A percentile compares a stretch with the other conserved stretches of the same genome.
These are phyloP conservation scores for Plectosphaerella plurivora DNA, from an alignment of 2,329 filamentous ascomycete species.

Conservation along the genomic window DNA sequence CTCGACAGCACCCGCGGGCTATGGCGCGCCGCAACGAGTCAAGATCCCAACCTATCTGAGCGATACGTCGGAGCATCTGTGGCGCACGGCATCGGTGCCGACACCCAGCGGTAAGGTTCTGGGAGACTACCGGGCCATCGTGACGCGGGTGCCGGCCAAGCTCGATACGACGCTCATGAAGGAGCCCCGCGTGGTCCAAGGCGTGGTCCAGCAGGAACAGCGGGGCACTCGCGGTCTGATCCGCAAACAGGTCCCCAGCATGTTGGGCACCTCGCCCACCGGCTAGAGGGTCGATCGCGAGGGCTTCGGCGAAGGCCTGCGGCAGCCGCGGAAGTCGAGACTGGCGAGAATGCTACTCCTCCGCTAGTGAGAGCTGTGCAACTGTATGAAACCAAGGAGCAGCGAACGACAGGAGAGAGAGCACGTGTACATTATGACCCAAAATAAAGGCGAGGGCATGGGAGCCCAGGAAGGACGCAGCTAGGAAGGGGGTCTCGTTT, in stretches of 20 bases:
- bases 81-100: conserved; percentile 63
- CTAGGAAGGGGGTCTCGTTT: no score
- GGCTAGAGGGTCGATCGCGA: neutral
- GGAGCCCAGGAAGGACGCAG: no score
- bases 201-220: conserved; percentile 64
- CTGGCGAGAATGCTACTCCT: neutral
- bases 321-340: neutral
- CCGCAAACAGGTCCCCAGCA: conserved; percentile 52
- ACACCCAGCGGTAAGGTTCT: conserved; percentile 58
- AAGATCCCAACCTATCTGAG: conserved; percentile 59
- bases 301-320: neutral
- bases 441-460: neutral
- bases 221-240: conserved; percentile 44
- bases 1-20: conserved; percentile 32
- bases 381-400: neutral
- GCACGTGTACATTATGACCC: neutral
- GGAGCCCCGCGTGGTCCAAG: conserved; percentile 85
- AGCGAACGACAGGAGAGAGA: no score
- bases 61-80: conserved; percentile 74
- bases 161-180: conserved; percentile 86
- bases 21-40: conserved; percentile 27
- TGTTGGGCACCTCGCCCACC: conserved; percentile 35
- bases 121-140: conserved; percentile 56
- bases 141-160: conserved; percentile 70
- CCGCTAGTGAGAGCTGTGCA: neutral